These are phyloP conservation scores for Kondoa subrosea DNA, from an alignment of 768 basidiomycete species.

Conservation along the genomic window DNA sequence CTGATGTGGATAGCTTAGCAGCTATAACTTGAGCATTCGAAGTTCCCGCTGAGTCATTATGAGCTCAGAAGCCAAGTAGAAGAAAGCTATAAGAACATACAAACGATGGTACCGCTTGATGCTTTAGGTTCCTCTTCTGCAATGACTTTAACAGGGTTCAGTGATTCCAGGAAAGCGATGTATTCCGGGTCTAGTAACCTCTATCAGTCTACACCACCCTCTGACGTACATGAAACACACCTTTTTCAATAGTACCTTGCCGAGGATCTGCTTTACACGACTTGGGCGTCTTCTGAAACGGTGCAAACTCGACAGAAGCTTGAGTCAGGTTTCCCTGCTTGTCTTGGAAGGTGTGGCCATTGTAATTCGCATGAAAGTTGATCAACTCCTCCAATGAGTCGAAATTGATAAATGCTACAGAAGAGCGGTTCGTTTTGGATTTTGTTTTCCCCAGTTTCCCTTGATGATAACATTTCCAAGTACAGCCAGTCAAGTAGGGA, in stretches of 20 bases:
- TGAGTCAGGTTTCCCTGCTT: constrained; percentile 68
- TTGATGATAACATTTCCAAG: constrained; percentile 46
- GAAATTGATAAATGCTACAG: constrained; percentile 75
- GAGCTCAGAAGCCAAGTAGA: background rate
- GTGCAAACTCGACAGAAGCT: constrained; percentile 84
- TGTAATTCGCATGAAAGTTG: constrained; percentile 62
- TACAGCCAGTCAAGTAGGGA: constrained; percentile 45
- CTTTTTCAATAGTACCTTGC: constrained; percentile 77
- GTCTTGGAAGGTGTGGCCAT: constrained; percentile 80
- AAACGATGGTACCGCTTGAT: background rate
- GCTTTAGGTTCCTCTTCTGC: background rate
- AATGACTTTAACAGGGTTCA: background rate
- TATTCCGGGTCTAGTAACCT: constrained; percentile 54
- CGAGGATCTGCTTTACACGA: constrained; percentile 65
- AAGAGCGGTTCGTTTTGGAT: constrained; percentile 53
- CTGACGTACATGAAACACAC: constrained; percentile 33
- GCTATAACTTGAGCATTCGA: constrained; percentile 10
- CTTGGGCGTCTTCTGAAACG: constrained; percentile 68
- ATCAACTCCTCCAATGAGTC: constrained; percentile 54
- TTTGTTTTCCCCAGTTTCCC: constrained; percentile 46
- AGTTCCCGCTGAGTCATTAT: background rate
- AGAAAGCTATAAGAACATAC: background rate
- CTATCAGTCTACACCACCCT: background rate
- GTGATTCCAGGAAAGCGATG: constrained; percentile 36
- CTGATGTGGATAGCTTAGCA: constrained; percentile 1